Evolutionary conservation across 129 eudicot genomes (phyloP).

Genomic region (Flaveria brownii): DNA sequence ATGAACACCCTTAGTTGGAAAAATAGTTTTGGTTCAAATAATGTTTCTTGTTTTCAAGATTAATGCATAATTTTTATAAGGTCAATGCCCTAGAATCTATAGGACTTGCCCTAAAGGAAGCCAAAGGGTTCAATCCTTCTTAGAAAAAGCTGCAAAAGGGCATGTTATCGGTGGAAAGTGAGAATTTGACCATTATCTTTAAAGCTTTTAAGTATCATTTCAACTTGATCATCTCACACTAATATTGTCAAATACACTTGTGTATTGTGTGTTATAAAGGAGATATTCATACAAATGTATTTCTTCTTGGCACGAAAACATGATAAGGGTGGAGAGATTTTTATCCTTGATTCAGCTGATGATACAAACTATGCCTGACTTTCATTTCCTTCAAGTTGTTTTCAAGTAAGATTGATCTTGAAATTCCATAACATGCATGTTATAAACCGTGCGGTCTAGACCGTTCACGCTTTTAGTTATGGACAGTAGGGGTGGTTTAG

Average conservation of each 20-base stretch:
- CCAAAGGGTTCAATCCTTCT: slow-evolving; percentile 88
- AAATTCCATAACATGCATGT: not conserved
- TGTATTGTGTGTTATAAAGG: slow-evolving; percentile 55
- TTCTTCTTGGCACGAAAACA: slow-evolving; percentile 93
- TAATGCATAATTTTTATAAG: slow-evolving; percentile 35
- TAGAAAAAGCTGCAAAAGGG: slow-evolving; percentile 96
- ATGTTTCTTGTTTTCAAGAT: not conserved
- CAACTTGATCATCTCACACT: not conserved
- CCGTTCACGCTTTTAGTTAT: not conserved
- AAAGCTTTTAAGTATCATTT: not conserved
- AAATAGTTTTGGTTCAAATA: too few species aligned
- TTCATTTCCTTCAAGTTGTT: slow-evolving; percentile 1
- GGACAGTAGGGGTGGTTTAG: not conserved
- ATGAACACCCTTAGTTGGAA: too few species aligned
- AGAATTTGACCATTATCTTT: slow-evolving; percentile 26
- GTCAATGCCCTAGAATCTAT: slow-evolving; percentile 66
- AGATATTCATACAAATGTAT: slow-evolving; percentile 93
- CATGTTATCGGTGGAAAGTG: slow-evolving; percentile 94
- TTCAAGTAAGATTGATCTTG: slow-evolving; percentile 10
- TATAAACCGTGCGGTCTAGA: not conserved
- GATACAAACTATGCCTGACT: not conserved
- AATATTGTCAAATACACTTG: slow-evolving; percentile 12
- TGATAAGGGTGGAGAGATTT: slow-evolving; percentile 6
- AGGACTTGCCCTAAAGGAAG: slow-evolving; percentile 88
- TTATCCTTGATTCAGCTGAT: slow-evolving; percentile 13